Evolutionary conservation across 2,329 filamentous ascomycete species (phyloP), one percentile per base, ranked within the genome.

Genomic region (Arthrobotrys entomopaga): DNA sequence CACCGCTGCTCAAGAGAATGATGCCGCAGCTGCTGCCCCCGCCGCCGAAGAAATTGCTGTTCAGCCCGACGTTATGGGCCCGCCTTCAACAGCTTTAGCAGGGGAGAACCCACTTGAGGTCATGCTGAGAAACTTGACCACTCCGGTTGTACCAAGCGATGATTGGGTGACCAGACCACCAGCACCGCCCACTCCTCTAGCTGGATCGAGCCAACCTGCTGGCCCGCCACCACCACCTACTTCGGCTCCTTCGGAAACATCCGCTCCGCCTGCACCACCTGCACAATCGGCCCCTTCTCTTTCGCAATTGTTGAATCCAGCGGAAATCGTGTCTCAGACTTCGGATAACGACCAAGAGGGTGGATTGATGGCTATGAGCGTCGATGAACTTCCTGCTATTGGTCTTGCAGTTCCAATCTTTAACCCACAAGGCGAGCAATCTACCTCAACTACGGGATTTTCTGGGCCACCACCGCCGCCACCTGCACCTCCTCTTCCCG

Each of bases 361-460:
- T 38, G 81, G 81, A 22, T 77, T 80, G 56, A 78, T 84, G 65
- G 80, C 82, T 22, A 81, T 83, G 80, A 83, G 81, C 16, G 79
- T 84, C 46, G 83, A 82, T 65, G 81, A 82, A 70, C 79, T 83
- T 56, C 66, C 73, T 40, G 53, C 72, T 13, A 57, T 76, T 16
- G 48, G 65, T 20, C 50, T 74, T 29, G 69, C 63, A 15, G 72
- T 74, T 63, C 69, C 76, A 16, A 53, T 67, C 34, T 48, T 61
- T 38, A 72, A 59, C 24, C 53, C 65, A 40, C 66, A 72, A 26
- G 52, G 46, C 16, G 71, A 75, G 22, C 22, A 20, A 38, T 58
- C 70, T 34, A 46, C 69, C 53, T 20, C 56, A 13, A 53, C 65
- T 29, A 42, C 69, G 19, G 66, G 59, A 24, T 59, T 71, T 48